Conservation (phyloP, 2,329 filamentous ascomycete genomes). For the Fusarium burgessii region DNA sequence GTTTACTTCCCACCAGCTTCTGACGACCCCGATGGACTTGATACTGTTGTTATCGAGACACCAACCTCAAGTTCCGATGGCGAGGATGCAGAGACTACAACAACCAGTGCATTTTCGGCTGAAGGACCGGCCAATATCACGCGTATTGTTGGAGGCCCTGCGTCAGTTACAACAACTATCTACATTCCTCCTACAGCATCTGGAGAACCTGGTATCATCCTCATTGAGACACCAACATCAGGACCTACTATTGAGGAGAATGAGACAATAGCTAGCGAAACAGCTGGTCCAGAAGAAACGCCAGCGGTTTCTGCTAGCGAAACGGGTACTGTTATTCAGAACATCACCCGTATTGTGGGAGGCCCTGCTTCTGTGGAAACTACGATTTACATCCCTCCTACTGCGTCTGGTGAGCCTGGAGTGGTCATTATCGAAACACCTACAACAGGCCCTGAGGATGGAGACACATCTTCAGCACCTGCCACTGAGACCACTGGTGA, state of each 20-base stretch:
- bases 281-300: not conserved
- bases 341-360: not conserved
- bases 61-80: not conserved
- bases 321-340: not conserved
- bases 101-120: not conserved
- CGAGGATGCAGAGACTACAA: not conserved
- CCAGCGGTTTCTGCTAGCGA: not conserved
- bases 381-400: not conserved
- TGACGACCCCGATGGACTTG: not conserved
- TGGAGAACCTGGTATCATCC: constrained; percentile 4
- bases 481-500: accelerated
- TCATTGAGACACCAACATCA: constrained; percentile 15
- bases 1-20: not conserved
- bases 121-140: not conserved
- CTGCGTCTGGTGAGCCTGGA: not conserved
- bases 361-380: constrained; percentile 1
- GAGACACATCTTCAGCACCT: not conserved
- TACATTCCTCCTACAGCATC: constrained; percentile 8
- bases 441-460: not conserved
- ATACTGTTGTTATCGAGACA: constrained; percentile 11
- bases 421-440: constrained; percentile 16
- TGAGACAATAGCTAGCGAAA: not conserved
- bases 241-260: not conserved
- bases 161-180: not conserved
- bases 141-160: constrained; percentile 1